These are phyloP conservation scores for Chaetomium tenue DNA, from an alignment of 495 filamentous ascomycete genomes.

Conservation along the genomic window DNA sequence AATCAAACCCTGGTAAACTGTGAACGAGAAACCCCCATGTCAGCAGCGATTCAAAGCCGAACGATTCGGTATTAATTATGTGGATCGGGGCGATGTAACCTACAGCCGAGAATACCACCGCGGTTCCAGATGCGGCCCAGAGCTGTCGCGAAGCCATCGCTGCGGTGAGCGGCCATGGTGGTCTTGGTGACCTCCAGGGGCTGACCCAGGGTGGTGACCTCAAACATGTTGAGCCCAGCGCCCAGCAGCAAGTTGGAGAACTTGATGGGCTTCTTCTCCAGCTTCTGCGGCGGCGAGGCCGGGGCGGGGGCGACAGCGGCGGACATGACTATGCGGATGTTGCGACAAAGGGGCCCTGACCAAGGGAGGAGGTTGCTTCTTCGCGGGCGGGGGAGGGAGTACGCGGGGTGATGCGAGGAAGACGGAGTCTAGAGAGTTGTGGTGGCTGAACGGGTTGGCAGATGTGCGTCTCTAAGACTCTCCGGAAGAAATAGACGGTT, in stretches of 20 bases:
- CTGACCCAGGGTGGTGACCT: slow-evolving; percentile 73
- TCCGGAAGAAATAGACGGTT: background rate
- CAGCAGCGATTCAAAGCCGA: background rate
- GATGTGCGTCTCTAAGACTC: slow-evolving; percentile 11
- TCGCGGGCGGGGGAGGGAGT: slow-evolving; percentile 50
- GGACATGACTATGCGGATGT: slow-evolving; percentile 55
- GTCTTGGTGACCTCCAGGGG: slow-evolving; percentile 99
- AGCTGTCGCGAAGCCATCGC: slow-evolving; percentile 79
- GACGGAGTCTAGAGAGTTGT: slow-evolving; percentile 6
- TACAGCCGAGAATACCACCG: slow-evolving; percentile 94
- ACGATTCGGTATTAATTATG: no score
- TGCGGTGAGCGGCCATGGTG: slow-evolving; percentile 95
- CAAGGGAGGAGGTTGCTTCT: slow-evolving; percentile 86
- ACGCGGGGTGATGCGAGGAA: slow-evolving; percentile 16
- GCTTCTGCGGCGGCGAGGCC: slow-evolving; percentile 52
- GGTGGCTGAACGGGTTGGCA: background rate
- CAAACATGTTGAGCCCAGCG: slow-evolving; percentile 96
- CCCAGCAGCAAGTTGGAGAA: slow-evolving; percentile 98
- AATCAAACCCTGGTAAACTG: slow-evolving; percentile 99
- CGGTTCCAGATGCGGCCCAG: slow-evolving; percentile 86
- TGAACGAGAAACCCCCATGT: slow-evolving; percentile 18
- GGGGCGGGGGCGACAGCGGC: slow-evolving; percentile 55
- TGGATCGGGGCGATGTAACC: slow-evolving; percentile 42
- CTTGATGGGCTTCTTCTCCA: slow-evolving; percentile 99
- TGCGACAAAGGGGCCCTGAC: slow-evolving; percentile 75